phyloP scores from a whole-genome alignment of 2,329 filamentous ascomycete genomes.

The Diaporthe caulivora region DNA sequence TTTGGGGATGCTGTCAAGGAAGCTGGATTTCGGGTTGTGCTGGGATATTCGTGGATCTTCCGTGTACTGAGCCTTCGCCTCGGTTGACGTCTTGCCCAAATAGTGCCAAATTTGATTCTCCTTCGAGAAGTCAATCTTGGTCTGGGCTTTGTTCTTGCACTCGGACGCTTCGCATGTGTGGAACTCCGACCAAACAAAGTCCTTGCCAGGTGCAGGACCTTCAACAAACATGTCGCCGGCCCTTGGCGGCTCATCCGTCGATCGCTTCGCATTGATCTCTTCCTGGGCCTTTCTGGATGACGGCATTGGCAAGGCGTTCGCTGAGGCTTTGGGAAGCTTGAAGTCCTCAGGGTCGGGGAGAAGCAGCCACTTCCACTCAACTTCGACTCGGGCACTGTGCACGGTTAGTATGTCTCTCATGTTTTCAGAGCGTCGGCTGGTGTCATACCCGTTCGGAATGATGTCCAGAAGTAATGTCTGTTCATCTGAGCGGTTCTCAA shows the following conservation, averaged over 20 bases:
- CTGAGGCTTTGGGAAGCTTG: constrained; percentile 79
- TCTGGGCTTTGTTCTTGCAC: constrained; percentile 67
- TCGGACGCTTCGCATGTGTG: constrained; percentile 66
- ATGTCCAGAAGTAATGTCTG: constrained; percentile 83
- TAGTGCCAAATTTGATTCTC: constrained; percentile 89
- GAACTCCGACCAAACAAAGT: constrained; percentile 85
- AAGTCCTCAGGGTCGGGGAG: constrained; percentile 79
- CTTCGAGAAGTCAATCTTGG: constrained; percentile 78
- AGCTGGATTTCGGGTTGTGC: constrained; percentile 78
- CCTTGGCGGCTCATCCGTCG: constrained; percentile 71
- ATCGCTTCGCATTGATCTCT: constrained; percentile 75
- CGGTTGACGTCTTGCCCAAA: constrained; percentile 86
- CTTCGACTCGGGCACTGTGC: constrained; percentile 76
- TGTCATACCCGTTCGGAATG: constrained; percentile 82
- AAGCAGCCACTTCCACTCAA: constrained; percentile 87
- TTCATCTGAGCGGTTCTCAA: constrained; percentile 85
- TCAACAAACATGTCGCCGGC: constrained; percentile 77
- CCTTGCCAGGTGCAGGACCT: constrained; percentile 45
- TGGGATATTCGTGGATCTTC: constrained; percentile 73
- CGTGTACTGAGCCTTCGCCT: constrained; percentile 91
- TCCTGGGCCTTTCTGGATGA: constrained; percentile 72
- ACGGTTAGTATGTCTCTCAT: constrained; percentile 54
- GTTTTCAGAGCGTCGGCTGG: neutral
- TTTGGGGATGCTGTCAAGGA: constrained; percentile 75
- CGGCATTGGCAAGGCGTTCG: constrained; percentile 79